These are phyloP conservation scores for Graphilbum sp. DNA, from an alignment of 2,329 filamentous ascomycete genomes.

Conservation along the genomic window DNA sequence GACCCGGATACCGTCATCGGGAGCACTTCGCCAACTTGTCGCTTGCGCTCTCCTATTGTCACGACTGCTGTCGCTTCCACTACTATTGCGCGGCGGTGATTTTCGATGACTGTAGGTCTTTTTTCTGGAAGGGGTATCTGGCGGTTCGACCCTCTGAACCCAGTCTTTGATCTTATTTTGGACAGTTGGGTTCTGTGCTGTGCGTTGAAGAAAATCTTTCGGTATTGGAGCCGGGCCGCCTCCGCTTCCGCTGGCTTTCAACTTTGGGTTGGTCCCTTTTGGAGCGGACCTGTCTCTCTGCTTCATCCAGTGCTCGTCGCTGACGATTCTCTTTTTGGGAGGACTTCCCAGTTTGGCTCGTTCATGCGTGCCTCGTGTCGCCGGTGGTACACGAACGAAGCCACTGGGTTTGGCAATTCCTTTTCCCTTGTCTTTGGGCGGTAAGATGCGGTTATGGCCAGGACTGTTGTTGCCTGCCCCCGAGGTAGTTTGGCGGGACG, in stretches of 20 bases:
- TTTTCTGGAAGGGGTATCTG: slow-evolving; percentile 23
- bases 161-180: slow-evolving; percentile 46
- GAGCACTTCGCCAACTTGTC: slow-evolving; percentile 11
- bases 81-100: neutral
- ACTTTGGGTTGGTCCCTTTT: slow-evolving; percentile 11
- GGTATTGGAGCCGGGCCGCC: slow-evolving; percentile 28
- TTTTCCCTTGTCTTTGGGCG: slow-evolving; percentile 14
- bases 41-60: slow-evolving; percentile 5
- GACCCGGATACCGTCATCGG: slow-evolving; percentile 20
- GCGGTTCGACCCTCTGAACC: slow-evolving; percentile 37
- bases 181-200: slow-evolving; percentile 36
- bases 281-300: slow-evolving; percentile 29
- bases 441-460: slow-evolving; percentile 7
- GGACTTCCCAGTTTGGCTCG: slow-evolving; percentile 34
- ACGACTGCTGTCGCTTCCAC: slow-evolving; percentile 8
- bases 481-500: neutral
- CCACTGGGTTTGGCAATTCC: slow-evolving; percentile 3
- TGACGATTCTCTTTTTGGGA: slow-evolving; percentile 83
- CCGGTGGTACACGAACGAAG: neutral
- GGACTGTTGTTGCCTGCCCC: neutral
- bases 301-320: slow-evolving; percentile 79
- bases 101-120: neutral
- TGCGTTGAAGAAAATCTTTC: slow-evolving; percentile 38
- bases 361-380: slow-evolving; percentile 8
- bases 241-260: slow-evolving; percentile 9